These are phyloP conservation scores for Rhodotorula sp. DNA, from an alignment of 1,284 basidiomycete species.

Conservation along the genomic window DNA sequence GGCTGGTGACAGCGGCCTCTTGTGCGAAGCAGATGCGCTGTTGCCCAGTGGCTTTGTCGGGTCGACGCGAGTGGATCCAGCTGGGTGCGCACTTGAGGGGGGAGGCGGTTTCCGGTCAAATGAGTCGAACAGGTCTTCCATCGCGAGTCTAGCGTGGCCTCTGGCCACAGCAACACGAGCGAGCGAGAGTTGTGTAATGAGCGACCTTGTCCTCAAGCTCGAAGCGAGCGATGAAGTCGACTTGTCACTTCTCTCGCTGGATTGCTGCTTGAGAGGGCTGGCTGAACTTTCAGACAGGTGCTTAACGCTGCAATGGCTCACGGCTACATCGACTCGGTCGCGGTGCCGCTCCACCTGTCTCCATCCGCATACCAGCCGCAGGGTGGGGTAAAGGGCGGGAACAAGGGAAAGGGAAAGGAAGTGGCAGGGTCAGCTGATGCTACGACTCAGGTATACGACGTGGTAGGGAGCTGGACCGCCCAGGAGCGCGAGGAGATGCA, in stretches of 20 bases:
- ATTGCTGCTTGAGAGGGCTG: background rate
- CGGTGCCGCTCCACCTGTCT: conserved; percentile 33
- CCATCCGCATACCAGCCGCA: conserved; percentile 9
- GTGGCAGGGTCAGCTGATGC: too few relatives aligned
- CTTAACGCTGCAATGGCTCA: background rate
- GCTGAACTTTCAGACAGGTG: too few relatives aligned
- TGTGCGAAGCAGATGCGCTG: background rate
- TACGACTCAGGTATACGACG: conserved; percentile 14
- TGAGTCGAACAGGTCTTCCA: conserved; percentile 33
- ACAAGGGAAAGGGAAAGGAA: conserved; percentile 23
- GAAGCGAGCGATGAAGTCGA: background rate
- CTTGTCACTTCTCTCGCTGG: background rate
- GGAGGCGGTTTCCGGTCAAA: conserved; percentile 21
- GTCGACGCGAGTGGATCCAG: conserved; percentile 8
- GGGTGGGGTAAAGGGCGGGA: background rate
- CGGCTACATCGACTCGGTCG: conserved; percentile 36
- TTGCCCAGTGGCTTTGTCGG: background rate
- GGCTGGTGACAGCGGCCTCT: conserved; percentile 24
- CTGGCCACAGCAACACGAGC: background rate
- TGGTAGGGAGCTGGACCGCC: conserved; percentile 26
- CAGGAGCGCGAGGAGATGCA: conserved; percentile 23
- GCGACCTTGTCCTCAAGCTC: background rate
- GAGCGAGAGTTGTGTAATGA: background rate
- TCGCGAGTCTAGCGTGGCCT: conserved; percentile 9
- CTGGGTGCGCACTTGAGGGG: background rate